phyloP scores from a whole-genome alignment of 257 asterid species.

The Ehretia macrophylla region DNA sequence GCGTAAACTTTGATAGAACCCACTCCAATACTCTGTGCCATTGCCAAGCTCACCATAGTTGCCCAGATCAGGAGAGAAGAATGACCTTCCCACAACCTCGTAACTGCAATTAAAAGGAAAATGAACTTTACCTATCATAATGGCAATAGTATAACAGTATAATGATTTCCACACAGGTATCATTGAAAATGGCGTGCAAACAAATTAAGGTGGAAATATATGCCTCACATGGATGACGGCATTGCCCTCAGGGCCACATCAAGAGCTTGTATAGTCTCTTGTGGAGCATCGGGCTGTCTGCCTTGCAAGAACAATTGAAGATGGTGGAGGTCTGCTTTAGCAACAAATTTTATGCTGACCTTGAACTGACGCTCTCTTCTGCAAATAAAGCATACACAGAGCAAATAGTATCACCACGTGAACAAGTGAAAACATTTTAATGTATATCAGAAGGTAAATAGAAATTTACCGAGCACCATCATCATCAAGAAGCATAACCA shows the following conservation, averaged over 20 bases:
- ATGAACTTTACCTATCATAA: background rate
- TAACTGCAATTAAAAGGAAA: slow-evolving; percentile 35
- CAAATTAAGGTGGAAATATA: background rate
- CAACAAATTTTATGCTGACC: slow-evolving; percentile 58
- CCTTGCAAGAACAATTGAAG: slow-evolving; percentile 42
- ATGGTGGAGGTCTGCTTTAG: slow-evolving; percentile 53
- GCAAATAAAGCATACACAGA: slow-evolving; percentile 10
- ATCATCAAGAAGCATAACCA: slow-evolving; percentile 31
- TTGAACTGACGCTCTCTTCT: slow-evolving; percentile 63
- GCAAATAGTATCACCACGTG: background rate
- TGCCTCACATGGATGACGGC: slow-evolving; percentile 36
- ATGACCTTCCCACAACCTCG: slow-evolving; percentile 69
- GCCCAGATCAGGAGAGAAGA: slow-evolving; percentile 41
- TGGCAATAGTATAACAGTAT: background rate
- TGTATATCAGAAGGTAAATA: background rate
- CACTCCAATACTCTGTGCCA: slow-evolving; percentile 71
- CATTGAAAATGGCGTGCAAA: background rate
- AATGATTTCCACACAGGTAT: background rate
- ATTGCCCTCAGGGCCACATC: slow-evolving; percentile 72
- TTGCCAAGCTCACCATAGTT: slow-evolving; percentile 38
- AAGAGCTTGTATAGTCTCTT: slow-evolving; percentile 66
- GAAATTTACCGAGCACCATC: slow-evolving; percentile 31
- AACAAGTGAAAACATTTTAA: background rate
- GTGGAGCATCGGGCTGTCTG: slow-evolving; percentile 55
- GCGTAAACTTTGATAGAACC: slow-evolving; percentile 77